These are phyloP conservation scores for Medicago lupulina DNA, from an alignment of 306 rosid genomes.

Conservation along the genomic window DNA sequence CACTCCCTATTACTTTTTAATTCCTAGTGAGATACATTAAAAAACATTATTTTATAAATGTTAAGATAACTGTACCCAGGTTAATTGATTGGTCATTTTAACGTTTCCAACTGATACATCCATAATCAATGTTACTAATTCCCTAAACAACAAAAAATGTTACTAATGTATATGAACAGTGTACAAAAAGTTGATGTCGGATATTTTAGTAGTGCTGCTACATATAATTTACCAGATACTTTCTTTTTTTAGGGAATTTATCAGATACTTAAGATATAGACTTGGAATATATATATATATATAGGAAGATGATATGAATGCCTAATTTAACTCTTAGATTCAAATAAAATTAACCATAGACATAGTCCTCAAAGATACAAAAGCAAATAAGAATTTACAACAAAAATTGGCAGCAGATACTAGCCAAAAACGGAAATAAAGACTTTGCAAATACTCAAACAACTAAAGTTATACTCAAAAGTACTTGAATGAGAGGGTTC, in stretches of 20 bases:
- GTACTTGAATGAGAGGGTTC: neutral
- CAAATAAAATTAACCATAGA: conserved; percentile 25
- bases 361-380: conserved; percentile 26
- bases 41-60: too few relatives aligned
- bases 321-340: conserved; percentile 21
- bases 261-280: neutral
- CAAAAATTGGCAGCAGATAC: conserved; percentile 40
- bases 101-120: too few relatives aligned
- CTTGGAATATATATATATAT: neutral
- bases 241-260: too few relatives aligned
- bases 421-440: conserved; percentile 13
- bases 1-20: neutral
- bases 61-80: too few relatives aligned
- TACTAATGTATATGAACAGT: too few relatives aligned
- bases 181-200: too few relatives aligned
- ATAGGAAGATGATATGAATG: conserved; percentile 12
- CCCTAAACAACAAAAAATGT: too few relatives aligned
- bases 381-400: conserved; percentile 38
- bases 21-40: too few relatives aligned
- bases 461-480: neutral
- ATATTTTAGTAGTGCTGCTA: too few relatives aligned
- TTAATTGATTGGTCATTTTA: too few relatives aligned
- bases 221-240: too few relatives aligned
- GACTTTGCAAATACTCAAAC: conserved; percentile 5
- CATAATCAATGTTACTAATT: too few relatives aligned